These are phyloP conservation scores for Melaleuca alternifolia DNA, from an alignment of 345 rosid genomes.

Conservation along the genomic window DNA sequence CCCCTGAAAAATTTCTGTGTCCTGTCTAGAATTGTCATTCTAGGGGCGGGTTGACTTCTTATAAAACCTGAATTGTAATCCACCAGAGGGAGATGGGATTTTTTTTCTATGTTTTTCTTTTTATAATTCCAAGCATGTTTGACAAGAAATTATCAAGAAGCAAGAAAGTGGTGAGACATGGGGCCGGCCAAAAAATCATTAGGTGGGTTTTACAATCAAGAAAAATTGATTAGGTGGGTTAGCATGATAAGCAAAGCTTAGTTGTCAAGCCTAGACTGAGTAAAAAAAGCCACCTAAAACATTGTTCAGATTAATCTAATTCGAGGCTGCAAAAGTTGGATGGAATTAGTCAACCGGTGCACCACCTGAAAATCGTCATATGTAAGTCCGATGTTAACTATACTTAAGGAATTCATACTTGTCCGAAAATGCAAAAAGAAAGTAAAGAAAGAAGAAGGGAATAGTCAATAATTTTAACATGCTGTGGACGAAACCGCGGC, in stretches of 20 bases:
- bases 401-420: too few relatives aligned
- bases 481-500: neutral
- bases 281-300: neutral
- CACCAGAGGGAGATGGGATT: neutral
- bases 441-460: too few relatives aligned
- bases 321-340: neutral
- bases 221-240: neutral
- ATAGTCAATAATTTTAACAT: too few relatives aligned
- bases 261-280: neutral
- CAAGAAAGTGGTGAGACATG: neutral
- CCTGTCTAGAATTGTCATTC: constrained; percentile 11
- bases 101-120: neutral
- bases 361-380: neutral
- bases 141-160: neutral
- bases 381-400: too few relatives aligned
- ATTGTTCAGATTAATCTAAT: neutral
- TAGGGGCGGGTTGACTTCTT: neutral
- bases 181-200: neutral
- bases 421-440: too few relatives aligned
- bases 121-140: neutral
- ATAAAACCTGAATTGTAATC: neutral
- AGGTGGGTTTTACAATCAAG: neutral
- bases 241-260: neutral
- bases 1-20: neutral
- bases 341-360: neutral